These are phyloP conservation scores for Cruciata laevipes DNA, from an alignment of 257 asterid species.

Conservation along the genomic window DNA sequence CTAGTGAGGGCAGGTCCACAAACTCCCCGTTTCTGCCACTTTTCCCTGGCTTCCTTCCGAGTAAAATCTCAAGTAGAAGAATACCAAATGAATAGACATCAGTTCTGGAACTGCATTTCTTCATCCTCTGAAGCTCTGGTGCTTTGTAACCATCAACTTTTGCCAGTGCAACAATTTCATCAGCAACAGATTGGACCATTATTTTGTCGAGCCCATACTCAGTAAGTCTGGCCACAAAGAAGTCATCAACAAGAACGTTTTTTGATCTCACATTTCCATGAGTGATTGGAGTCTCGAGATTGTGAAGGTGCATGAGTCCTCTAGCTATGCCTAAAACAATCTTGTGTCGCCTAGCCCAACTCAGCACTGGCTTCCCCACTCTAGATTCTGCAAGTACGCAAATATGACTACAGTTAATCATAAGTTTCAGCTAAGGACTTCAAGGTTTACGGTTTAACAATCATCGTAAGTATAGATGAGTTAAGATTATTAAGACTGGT, in stretches of 20 bases:
- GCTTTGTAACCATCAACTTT: constrained; percentile 88
- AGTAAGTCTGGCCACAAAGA: constrained; percentile 71
- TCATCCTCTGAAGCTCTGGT: constrained; percentile 92
- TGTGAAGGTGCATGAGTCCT: constrained; percentile 87
- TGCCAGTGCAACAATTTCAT: constrained; percentile 63
- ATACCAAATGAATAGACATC: constrained; percentile 93
- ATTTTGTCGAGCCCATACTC: constrained; percentile 90
- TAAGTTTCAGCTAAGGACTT: background rate
- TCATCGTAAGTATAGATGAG: too few relatives aligned
- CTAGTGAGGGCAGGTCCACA: constrained; percentile 77
- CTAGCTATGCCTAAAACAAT: constrained; percentile 79
- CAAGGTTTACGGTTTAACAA: background rate
- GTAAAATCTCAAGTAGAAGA: constrained; percentile 71
- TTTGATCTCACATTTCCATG: constrained; percentile 87
- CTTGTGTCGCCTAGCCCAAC: constrained; percentile 94
- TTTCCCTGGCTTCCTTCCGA: constrained; percentile 75
- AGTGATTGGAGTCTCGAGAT: constrained; percentile 75
- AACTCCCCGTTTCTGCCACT: constrained; percentile 55
- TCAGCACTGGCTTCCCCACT: constrained; percentile 77
- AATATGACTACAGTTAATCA: constrained; percentile 3
- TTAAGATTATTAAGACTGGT: background rate
- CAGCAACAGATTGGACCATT: constrained; percentile 78
- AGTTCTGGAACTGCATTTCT: constrained; percentile 71
- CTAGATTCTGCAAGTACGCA: constrained; percentile 54
- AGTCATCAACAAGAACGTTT: constrained; percentile 78